Base-by-base conservation (phyloP, 116 monocot species). In the Dioscorea cayenensis region DNA sequence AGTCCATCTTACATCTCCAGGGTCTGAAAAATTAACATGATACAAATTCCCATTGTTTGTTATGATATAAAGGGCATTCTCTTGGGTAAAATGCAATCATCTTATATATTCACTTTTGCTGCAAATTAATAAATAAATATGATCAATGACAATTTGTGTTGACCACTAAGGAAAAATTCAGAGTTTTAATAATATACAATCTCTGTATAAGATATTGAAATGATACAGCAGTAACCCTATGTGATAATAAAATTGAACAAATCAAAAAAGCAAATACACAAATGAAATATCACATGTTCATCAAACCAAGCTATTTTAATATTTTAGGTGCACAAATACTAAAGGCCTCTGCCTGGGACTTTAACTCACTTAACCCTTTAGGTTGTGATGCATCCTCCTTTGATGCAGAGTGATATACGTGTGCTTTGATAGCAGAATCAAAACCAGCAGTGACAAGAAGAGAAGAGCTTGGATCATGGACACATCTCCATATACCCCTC, bases 71-170 rank as follows among this genome's bases (percentile, higher is more conserved):
- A 96, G 84, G 13, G 74, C 66, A 79, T 86, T 72, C 72, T 90
- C 80, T 71, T 67, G 69, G 35, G 75, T 67, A 70, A 96, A 90
- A 43, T 36, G 78, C 70, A 96, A 63, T 75, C 87, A 90, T 28
- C 96, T 77, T 19, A 96, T 79, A 81, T 92, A 96, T 67, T 96
- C 96, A 77, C 92, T 92, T 88, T 92, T 96, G 84, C 96, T 96
- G 87, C 78, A 75, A 79, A 79, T 35, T 66, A 49, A 12, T 3
- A 66, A 17, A 72, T 35, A 64, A 8, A 29, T 13, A n/a, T 58
- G 6, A 43, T 10, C 43, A 43, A 43, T 7, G 8, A 43, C 7
- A 10, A 43, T 43, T 43, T 43, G 32, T 9, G 1, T 7, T 43
- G 43, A 43, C 43, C 12, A 43, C 43, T 8, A 43, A 43, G 43